Evolutionary conservation across 2,329 filamentous ascomycete genomes (phyloP).

Genomic region (Phialophora tarda): DNA sequence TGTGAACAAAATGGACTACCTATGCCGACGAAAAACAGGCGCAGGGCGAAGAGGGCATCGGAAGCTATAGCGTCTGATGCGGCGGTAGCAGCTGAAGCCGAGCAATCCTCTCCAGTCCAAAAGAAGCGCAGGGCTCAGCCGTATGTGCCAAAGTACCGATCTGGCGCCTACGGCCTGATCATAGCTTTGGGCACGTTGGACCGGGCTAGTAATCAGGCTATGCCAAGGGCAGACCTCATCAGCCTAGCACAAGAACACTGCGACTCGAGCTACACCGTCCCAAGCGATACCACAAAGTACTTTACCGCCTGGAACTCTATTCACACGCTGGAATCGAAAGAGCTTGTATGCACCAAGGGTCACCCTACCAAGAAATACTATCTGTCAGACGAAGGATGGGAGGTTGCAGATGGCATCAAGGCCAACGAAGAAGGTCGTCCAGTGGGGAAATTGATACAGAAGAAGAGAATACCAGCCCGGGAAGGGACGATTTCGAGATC

Average conservation of each 20-base stretch:
- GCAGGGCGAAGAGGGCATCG: constrained; percentile 39
- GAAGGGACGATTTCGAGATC: background rate
- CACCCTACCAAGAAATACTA: constrained; percentile 71
- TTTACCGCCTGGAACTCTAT: constrained; percentile 86
- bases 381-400: constrained; percentile 78
- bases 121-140: constrained; percentile 63
- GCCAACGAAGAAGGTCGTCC: constrained; percentile 22
- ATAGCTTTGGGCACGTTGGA: constrained; percentile 67
- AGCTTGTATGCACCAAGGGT: constrained; percentile 73
- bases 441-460: constrained; percentile 7
- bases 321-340: constrained; percentile 74
- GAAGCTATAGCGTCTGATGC: constrained; percentile 43
- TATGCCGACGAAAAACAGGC: constrained; percentile 63
- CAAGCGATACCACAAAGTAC: constrained; percentile 69
- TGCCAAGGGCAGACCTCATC: constrained; percentile 73
- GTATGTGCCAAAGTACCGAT: constrained; percentile 75
- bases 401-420: constrained; percentile 63
- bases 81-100: constrained; percentile 35
- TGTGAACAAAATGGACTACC: constrained; percentile 71
- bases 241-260: constrained; percentile 72
- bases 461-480: constrained; percentile 1
- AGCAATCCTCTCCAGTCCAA: constrained; percentile 55
- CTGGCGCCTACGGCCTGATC: constrained; percentile 75
- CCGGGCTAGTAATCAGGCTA: constrained; percentile 60
- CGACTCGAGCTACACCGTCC: constrained; percentile 73